Conservation (phyloP, 192 early-diverging fungal species). For the Gigaspora rosea region DNA sequence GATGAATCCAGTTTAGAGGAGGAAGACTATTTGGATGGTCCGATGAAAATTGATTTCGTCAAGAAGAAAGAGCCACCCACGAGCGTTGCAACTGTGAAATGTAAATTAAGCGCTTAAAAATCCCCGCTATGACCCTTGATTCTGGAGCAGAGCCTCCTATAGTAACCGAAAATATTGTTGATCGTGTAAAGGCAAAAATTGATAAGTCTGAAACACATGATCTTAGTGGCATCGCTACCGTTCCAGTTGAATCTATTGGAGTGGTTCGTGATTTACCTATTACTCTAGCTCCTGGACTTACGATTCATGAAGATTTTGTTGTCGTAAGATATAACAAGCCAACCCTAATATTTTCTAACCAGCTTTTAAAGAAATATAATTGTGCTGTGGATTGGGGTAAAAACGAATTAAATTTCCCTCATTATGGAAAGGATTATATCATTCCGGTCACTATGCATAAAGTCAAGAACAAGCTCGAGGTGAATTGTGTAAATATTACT, state of each 20-base stretch:
- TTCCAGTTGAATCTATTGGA: background rate
- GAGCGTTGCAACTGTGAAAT: background rate
- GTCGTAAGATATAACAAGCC: background rate
- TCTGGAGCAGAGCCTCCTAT: background rate
- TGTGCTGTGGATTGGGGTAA: constrained; percentile 8
- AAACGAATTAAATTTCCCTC: background rate
- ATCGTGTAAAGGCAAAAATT: background rate
- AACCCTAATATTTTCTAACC: background rate
- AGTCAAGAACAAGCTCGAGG: background rate
- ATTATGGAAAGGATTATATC: background rate
- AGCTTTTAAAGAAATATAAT: constrained; percentile 15
- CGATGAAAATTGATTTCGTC: constrained; percentile 13
- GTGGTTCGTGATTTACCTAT: background rate
- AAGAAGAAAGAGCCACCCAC: background rate
- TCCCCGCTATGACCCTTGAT: background rate
- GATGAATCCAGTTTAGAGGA: background rate
- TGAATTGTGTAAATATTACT: background rate
- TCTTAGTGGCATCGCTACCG: background rate
- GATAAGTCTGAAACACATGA: background rate
- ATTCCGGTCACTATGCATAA: constrained; percentile 22
- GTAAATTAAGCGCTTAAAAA: constrained; percentile 9
- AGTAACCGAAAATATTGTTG: background rate
- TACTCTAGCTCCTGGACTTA: background rate
- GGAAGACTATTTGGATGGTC: background rate
- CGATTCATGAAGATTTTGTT: background rate